phyloP scores from a whole-genome alignment of 1,284 basidiomycete species.

The Takashimella koratensis region DNA sequence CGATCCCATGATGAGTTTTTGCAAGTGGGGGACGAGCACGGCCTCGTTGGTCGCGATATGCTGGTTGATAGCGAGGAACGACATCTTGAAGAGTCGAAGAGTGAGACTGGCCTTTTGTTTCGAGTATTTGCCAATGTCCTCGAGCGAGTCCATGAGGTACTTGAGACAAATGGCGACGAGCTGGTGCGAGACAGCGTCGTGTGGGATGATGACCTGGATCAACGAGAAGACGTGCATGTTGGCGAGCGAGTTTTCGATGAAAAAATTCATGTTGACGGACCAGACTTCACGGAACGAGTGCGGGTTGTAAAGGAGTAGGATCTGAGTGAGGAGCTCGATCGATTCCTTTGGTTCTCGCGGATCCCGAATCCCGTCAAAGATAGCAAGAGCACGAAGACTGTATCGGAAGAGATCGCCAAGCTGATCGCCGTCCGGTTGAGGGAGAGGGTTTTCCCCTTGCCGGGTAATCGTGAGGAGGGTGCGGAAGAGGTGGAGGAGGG shows the following conservation, averaged over 20 bases:
- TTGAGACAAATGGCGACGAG: slow-evolving; percentile 89
- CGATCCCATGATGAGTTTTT: slow-evolving; percentile 94
- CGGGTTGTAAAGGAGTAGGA: slow-evolving; percentile 75
- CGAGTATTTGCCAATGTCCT: slow-evolving; percentile 79
- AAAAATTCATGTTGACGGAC: slow-evolving; percentile 85
- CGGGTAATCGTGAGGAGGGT: slow-evolving; percentile 74
- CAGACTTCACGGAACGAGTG: slow-evolving; percentile 93
- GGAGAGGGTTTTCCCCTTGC: slow-evolving; percentile 70
- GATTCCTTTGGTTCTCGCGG: slow-evolving; percentile 79
- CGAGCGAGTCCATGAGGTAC: slow-evolving; percentile 79
- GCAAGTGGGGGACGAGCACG: slow-evolving; percentile 86
- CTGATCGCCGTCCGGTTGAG: slow-evolving; percentile 70
- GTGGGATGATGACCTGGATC: slow-evolving; percentile 78
- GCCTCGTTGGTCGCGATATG: slow-evolving; percentile 80
- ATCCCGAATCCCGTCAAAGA: slow-evolving; percentile 71
- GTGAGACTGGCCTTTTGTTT: slow-evolving; percentile 71
- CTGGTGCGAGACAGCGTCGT: slow-evolving; percentile 80
- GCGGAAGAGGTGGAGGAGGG: slow-evolving; percentile 85
- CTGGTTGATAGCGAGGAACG: slow-evolving; percentile 82
- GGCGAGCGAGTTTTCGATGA: slow-evolving; percentile 72
- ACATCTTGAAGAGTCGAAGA: slow-evolving; percentile 93
- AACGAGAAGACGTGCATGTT: slow-evolving; percentile 80
- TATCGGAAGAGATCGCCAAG: slow-evolving; percentile 85
- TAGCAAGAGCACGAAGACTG: slow-evolving; percentile 75
- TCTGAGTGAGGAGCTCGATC: slow-evolving; percentile 77